Percentiles rank a stretch among this genome's conserved stretches.
These are phyloP conservation scores for Thraustotheca clavata DNA, from an alignment of 352 stramenopile species.

Conservation along the genomic window DNA sequence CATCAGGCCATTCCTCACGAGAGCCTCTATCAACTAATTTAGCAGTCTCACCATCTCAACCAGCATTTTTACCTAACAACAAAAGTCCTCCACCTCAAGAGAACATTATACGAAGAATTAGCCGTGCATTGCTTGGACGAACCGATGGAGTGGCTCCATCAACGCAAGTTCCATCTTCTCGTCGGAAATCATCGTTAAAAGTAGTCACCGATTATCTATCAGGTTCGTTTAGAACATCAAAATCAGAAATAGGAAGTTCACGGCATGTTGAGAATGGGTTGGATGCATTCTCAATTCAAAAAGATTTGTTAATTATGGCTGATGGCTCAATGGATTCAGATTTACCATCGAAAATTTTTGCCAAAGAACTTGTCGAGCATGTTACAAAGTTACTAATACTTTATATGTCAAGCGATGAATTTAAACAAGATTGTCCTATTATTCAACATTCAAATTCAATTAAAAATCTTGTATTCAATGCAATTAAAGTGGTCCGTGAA, in stretches of 20 bases:
- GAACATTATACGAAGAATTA: background rate
- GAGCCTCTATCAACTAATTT: background rate
- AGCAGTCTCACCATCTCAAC: background rate
- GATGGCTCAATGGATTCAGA: slow-evolving; percentile 1
- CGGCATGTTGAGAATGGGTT: background rate
- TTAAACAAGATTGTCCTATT: background rate
- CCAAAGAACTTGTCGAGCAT: background rate
- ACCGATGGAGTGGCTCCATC: background rate
- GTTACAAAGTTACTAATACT: background rate
- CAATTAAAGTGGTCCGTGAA: background rate
- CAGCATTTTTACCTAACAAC: background rate
- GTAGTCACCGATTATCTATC: background rate
- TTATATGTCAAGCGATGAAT: slow-evolving; percentile 16
- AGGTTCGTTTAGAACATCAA: background rate
- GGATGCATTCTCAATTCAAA: background rate
- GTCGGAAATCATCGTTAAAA: background rate
- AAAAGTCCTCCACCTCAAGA: background rate
- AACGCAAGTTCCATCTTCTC: background rate
- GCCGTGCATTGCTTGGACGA: background rate
- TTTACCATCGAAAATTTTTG: slow-evolving; percentile 2
- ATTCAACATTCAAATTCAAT: background rate
- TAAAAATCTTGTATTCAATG: background rate
- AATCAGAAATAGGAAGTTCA: background rate
- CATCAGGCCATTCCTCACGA: background rate
- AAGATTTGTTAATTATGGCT: background rate